phyloP scores from a whole-genome alignment of 352 stramenopile species.

The Globisporangium irregulare region DNA sequence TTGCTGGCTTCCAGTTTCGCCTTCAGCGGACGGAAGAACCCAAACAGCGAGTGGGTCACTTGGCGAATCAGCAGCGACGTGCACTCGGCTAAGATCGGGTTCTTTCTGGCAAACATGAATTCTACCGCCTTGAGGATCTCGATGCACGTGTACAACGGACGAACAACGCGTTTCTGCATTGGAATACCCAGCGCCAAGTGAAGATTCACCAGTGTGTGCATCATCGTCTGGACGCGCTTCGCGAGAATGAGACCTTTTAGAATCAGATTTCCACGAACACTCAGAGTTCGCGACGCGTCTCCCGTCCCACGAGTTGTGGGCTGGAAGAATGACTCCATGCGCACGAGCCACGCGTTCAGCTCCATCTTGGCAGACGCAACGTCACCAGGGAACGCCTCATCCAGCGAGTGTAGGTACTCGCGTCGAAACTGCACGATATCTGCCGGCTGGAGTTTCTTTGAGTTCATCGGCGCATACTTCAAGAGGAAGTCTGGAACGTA shows the following conservation, averaged over 20 bases:
- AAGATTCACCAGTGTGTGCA: conserved; percentile 86
- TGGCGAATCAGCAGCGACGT: conserved; percentile 72
- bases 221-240: conserved; percentile 87
- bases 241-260: conserved; percentile 89
- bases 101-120: conserved; percentile 90
- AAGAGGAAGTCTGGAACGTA: conserved; percentile 86
- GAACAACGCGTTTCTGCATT: conserved; percentile 82
- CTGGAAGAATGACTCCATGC: conserved; percentile 88
- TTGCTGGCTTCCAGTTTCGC: conserved; percentile 81
- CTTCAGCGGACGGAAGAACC: conserved; percentile 81
- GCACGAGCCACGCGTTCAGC: conserved; percentile 80
- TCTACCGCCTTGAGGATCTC: conserved; percentile 92
- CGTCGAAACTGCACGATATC: conserved; percentile 78
- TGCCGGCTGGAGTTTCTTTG: conserved; percentile 76
- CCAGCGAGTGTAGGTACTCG: conserved; percentile 75
- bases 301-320: conserved; percentile 72
- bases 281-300: conserved; percentile 68
- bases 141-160: conserved; percentile 87
- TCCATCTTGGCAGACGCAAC: conserved; percentile 81
- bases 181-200: conserved; percentile 86
- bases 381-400: conserved; percentile 75
- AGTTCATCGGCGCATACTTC: conserved; percentile 78
- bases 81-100: conserved; percentile 74
- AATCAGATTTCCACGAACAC: conserved; percentile 87
- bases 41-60: conserved; percentile 76